phyloP scores from a whole-genome alignment of 179 eudicot species.

The Spinacia oleracea region DNA sequence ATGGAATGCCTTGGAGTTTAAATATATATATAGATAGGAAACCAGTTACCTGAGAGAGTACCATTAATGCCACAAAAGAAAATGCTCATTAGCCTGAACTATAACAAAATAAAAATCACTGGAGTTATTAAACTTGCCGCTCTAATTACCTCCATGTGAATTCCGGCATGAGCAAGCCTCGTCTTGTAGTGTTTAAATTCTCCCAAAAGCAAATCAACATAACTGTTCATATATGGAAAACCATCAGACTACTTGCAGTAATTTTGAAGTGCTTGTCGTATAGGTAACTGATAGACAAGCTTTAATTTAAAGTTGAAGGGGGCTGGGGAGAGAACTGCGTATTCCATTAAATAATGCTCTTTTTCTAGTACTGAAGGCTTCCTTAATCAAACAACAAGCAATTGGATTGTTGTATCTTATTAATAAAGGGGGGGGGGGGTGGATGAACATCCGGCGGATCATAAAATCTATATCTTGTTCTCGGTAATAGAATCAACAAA shows the following conservation, averaged over 20 bases:
- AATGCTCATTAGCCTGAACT: neutral
- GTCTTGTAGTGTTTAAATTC: slow-evolving; percentile 92
- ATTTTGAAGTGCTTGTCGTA: neutral
- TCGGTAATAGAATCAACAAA: neutral
- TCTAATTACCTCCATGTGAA: slow-evolving; percentile 66
- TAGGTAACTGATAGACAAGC: neutral
- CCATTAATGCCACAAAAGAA: neutral
- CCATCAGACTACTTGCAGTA: slow-evolving; percentile 15
- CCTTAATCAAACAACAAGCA: slow-evolving; percentile 1
- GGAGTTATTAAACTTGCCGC: neutral
- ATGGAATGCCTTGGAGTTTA: too few relatives aligned
- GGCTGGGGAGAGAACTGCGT: too few relatives aligned
- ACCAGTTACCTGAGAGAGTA: neutral
- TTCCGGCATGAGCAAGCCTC: slow-evolving; percentile 87
- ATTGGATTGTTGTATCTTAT: neutral
- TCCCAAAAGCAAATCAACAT: slow-evolving; percentile 88
- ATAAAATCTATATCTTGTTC: neutral
- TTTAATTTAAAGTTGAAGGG: too few relatives aligned
- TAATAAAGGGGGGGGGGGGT: too few relatives aligned
- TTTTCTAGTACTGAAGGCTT: too few relatives aligned
- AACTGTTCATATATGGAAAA: slow-evolving; percentile 44
- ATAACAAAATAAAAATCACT: neutral
- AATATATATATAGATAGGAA: too few relatives aligned
- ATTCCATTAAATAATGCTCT: too few relatives aligned
- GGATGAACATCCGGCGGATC: neutral